Conservation (phyloP, 805 yeast genomes). For the Wickerhamomyces mucosus region DNA sequence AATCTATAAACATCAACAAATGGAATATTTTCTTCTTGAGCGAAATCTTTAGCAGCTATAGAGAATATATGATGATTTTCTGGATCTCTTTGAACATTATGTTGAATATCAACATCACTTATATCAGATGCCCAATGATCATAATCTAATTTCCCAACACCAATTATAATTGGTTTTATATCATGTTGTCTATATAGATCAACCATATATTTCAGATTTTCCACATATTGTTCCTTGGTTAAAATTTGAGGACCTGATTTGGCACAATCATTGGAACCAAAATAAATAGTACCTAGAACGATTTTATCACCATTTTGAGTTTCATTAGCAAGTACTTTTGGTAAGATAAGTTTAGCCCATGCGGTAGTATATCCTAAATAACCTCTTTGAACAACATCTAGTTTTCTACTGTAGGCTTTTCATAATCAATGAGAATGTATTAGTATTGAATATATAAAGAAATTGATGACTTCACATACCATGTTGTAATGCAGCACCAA, state of each 20-base stretch:
- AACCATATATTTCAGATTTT: conserved; percentile 39
- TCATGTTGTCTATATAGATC: conserved; percentile 28
- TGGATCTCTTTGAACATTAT: conserved; percentile 37
- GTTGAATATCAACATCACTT: conserved; percentile 23
- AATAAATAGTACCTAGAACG: conserved; percentile 45
- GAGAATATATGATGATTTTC: conserved; percentile 39
- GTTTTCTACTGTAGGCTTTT: conserved; percentile 49
- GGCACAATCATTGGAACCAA: conserved; percentile 76
- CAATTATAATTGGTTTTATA: conserved; percentile 47
- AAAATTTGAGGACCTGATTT: conserved; percentile 38
- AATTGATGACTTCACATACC: too few species aligned
- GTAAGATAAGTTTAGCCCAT: conserved; percentile 42
- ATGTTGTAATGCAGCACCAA: conserved; percentile 41
- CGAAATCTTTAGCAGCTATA: conserved; percentile 37
- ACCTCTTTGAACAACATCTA: conserved; percentile 70
- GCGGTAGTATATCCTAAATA: conserved; percentile 67
- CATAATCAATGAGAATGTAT: too few species aligned
- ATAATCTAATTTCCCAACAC: conserved; percentile 55
- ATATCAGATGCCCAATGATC: conserved; percentile 27
- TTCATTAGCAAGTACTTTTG: conserved; percentile 42
- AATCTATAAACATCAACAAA: conserved; percentile 45
- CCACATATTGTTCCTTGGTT: conserved; percentile 35
- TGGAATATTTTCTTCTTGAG: conserved; percentile 39
- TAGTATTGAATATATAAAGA: too few species aligned
- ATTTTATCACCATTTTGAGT: conserved; percentile 25